A percentile compares a stretch with the other conserved stretches of the same genome.
Evolutionary conservation across 164 flowering plant genomes (phyloP).

Genomic region (Vitis cinerea): DNA sequence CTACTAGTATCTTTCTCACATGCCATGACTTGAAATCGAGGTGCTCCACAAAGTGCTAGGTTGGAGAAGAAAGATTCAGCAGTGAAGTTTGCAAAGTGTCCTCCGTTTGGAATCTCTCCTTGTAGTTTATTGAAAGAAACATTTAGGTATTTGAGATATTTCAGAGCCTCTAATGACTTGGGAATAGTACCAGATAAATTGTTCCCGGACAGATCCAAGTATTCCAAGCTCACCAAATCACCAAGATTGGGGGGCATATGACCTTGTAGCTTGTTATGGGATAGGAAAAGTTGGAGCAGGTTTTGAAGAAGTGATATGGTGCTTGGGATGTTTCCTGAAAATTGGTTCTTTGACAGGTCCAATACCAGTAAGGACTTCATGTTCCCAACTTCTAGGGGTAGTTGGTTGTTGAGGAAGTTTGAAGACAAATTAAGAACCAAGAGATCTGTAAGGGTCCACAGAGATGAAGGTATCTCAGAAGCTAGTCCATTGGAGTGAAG

Average conservation of each 20-base stretch:
- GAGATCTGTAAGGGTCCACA: neutral
- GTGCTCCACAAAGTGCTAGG: no score
- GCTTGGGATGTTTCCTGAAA: conserved; percentile 5
- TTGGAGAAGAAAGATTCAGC: no score
- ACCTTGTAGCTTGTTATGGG: neutral
- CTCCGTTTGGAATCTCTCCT: no score
- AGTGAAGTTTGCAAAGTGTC: no score
- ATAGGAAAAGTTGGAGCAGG: neutral
- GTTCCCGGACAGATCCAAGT: conserved; percentile 2
- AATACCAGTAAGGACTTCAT: neutral
- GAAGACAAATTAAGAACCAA: neutral
- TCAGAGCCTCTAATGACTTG: no score
- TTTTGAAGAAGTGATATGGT: conserved; percentile 1
- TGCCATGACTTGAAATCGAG: neutral
- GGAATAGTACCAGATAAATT: neutral
- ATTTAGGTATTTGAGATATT: no score
- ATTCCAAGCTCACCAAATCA: conserved; percentile 1
- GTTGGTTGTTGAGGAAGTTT: neutral
- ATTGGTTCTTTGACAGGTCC: neutral
- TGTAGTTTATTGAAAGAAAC: no score
- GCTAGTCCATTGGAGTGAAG: neutral
- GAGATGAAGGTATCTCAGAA: neutral
- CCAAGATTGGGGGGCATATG: neutral
- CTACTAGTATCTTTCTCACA: neutral
- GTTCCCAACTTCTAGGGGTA: conserved; percentile 2